Evolutionary conservation across 129 eudicot species (phyloP), one percentile per base, ranked within the genome.

Genomic region (Glebionis coronaria): DNA sequence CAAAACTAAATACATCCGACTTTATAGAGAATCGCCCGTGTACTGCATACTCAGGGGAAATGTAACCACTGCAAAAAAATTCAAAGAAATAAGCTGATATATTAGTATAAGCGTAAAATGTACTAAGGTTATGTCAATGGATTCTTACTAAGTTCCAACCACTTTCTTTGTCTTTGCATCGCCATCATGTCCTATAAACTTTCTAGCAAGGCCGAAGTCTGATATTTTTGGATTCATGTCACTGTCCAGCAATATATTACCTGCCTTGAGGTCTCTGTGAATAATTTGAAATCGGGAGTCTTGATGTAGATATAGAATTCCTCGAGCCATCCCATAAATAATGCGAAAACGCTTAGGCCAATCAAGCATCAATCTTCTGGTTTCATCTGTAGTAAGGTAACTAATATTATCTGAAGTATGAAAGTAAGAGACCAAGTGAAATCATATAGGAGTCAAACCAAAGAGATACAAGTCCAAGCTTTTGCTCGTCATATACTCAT

Each of bases 401-500:
- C 16, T 44, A n/a, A n/a, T 28, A 5, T 53, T 72, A 21, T 9
- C n/a, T 10, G 3, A 27, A 12, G 40, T 31, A 0, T 31, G 9
- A 5, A 31, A 31, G 2, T 0, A 5, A 31, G 2, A 31, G 9
- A 31, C 40, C n/a, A n/a, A n/a, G n/a, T 23, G 9, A 7, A 50
- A 4, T 3, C n/a, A 63, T 3, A 5, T 10, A 2, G 40, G 40
- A 31, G 21, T 28, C 73, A 14, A 35, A 81, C 86, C 86, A 59
- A 77, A 81, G 50, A 81, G 53, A 59, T 62, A 78, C 12, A 51
- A 58, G 61, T 74, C 72, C 61, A 81, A 56, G 67, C 79, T 73
- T 65, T 77, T 81, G 74, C 72, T 76, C 6, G 72, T 57, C 84
- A 80, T 80, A 62, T 75, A 64, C 0, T 64, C 69, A 23, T 64